These are phyloP conservation scores for Tetrapisispora phaffii DNA, from an alignment of 805 yeast genomes.

Conservation along the genomic window DNA sequence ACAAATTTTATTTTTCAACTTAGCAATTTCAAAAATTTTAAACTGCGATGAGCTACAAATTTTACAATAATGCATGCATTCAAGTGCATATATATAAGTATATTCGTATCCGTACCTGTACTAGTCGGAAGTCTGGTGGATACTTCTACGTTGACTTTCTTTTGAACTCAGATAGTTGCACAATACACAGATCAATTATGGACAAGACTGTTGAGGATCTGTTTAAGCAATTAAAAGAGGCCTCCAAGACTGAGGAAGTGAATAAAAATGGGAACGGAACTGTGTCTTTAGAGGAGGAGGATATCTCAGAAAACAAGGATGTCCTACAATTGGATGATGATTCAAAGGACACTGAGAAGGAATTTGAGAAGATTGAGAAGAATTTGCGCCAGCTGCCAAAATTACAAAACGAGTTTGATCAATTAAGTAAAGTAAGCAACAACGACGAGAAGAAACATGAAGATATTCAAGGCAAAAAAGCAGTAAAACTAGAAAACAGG, in stretches of 20 bases:
- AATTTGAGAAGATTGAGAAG: constrained; percentile 24
- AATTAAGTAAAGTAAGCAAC: constrained; percentile 7
- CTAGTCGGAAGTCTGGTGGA: no score
- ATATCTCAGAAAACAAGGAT: constrained; percentile 4
- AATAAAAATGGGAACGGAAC: background rate
- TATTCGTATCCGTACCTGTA: no score
- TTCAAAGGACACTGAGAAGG: constrained; percentile 12
- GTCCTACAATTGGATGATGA: constrained; percentile 10
- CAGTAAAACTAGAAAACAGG: constrained; percentile 4
- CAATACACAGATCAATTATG: background rate
- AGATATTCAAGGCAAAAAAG: background rate
- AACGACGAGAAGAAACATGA: background rate
- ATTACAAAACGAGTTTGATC: constrained; percentile 23
- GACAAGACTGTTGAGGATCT: constrained; percentile 6
- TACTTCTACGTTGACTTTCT: no score
- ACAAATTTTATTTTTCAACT: no score
- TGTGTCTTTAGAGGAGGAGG: background rate
- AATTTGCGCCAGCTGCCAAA: constrained; percentile 22
- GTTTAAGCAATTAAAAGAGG: constrained; percentile 12
- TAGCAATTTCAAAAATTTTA: no score
- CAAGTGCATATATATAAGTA: no score
- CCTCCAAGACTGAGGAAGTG: background rate
- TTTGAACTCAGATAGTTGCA: background rate
- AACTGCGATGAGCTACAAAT: background rate
- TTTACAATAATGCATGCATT: no score